Evolutionary conservation across 2,329 filamentous ascomycete species (phyloP).

Genomic region (Aureobasidium lini): DNA sequence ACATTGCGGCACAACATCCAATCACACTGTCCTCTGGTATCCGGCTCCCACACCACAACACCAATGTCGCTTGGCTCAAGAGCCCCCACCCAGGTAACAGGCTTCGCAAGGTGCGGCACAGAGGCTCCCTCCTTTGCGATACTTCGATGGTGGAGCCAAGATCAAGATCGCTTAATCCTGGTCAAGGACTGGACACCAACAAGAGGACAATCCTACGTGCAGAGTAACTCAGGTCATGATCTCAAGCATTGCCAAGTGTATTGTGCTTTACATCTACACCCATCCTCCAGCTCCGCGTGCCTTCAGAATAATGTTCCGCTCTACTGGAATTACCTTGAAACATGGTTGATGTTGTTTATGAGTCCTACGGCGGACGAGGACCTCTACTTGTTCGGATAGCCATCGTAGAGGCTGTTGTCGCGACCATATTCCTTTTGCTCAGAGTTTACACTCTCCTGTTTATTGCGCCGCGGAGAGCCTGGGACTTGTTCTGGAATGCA

Average conservation of each 20-base stretch:
- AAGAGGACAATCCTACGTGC: too few relatives aligned
- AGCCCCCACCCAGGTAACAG: too few relatives aligned
- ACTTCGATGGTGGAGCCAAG: background rate
- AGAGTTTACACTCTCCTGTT: background rate
- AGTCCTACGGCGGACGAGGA: conserved; percentile 4
- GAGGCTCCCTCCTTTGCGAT: background rate
- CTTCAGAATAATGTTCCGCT: too few relatives aligned
- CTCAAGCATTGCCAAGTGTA: background rate
- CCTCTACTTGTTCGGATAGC: background rate
- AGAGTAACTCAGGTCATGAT: background rate
- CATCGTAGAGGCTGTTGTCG: background rate
- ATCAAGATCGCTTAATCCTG: background rate
- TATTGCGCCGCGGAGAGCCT: background rate
- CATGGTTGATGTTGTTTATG: background rate
- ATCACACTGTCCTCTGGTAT: too few relatives aligned
- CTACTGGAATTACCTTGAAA: background rate
- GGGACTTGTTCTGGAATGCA: conserved; percentile 3
- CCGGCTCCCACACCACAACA: too few relatives aligned
- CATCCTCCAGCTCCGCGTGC: too few relatives aligned
- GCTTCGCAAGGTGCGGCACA: too few relatives aligned
- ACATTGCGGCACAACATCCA: too few relatives aligned
- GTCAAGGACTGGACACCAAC: background rate
- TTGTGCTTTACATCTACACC: background rate
- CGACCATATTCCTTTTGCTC: background rate
- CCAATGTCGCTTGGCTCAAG: too few relatives aligned